These are phyloP conservation scores for Ganoderma multipileum DNA, from an alignment of 1,284 basidiomycete species.

Conservation along the genomic window DNA sequence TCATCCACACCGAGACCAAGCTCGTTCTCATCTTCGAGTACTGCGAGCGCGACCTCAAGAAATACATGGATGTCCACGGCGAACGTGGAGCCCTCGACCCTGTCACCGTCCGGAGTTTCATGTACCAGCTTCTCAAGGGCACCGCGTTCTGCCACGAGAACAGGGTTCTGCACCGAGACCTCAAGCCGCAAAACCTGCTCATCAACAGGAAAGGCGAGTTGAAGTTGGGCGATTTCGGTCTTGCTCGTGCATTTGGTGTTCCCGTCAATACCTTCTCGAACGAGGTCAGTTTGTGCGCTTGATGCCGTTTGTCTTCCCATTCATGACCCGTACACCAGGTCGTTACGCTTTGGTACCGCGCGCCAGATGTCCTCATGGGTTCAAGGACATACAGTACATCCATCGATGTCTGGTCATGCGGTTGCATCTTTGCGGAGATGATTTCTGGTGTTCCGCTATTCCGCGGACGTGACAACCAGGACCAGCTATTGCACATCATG, in stretches of 20 bases:
- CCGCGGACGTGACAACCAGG: conserved; percentile 96
- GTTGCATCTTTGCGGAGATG: conserved; percentile 99
- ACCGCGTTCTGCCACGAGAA: conserved; percentile 99
- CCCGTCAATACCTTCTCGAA: conserved; percentile 97
- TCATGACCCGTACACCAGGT: conserved; percentile 57
- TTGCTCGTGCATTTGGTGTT: conserved; percentile 95
- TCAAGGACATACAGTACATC: conserved; percentile 98
- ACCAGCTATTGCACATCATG: conserved; percentile 98
- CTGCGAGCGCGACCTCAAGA: conserved; percentile 98
- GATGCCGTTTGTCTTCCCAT: background rate
- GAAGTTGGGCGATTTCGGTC: conserved; percentile 96
- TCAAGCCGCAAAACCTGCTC: conserved; percentile 97
- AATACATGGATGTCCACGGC: conserved; percentile 99
- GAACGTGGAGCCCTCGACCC: conserved; percentile 95
- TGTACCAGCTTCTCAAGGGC: conserved; percentile 97
- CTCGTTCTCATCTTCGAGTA: conserved; percentile 99
- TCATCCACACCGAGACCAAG: conserved; percentile 98
- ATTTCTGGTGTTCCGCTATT: conserved; percentile 98
- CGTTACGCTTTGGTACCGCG: conserved; percentile 99
- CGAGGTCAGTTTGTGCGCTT: conserved; percentile 62
- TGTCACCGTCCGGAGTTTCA: conserved; percentile 93
- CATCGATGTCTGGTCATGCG: conserved; percentile 99
- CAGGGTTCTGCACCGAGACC: conserved; percentile 95
- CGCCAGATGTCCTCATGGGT: conserved; percentile 96
- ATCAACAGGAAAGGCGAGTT: conserved; percentile 98